A percentile compares a stretch with the other conserved stretches of the same genome.
Conservation (phyloP, 768 basidiomycete species). For the Russula sp. region DNA sequence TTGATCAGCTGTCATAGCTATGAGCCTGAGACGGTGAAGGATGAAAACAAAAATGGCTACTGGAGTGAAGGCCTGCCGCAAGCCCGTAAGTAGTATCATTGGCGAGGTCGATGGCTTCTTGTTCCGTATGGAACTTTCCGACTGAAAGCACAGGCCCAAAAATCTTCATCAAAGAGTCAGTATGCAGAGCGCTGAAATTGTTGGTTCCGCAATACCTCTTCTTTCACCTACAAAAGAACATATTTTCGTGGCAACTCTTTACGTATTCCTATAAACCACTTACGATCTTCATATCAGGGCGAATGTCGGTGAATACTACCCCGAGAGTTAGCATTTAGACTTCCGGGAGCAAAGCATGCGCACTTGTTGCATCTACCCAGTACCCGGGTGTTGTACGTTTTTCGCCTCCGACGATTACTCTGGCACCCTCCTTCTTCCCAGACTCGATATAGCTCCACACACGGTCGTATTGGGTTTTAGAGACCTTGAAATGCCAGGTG, state of each 20-base stretch:
- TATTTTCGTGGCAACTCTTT: slow-evolving; percentile 1
- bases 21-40: slow-evolving; percentile 23
- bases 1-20: slow-evolving; percentile 56
- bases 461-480: slow-evolving; percentile 80
- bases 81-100: slow-evolving; percentile 91
- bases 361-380: slow-evolving; percentile 87
- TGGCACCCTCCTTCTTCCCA: slow-evolving; percentile 83
- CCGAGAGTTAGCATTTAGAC: slow-evolving; percentile 5
- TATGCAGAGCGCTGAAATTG: background rate
- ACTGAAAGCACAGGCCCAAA: slow-evolving; percentile 92
- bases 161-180: slow-evolving; percentile 49
- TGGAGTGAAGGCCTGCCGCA: slow-evolving; percentile 87
- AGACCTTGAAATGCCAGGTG: slow-evolving; percentile 49
- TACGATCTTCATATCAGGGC: slow-evolving; percentile 81
- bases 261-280: slow-evolving; percentile 33
- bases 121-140: slow-evolving; percentile 80
- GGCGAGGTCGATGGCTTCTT: slow-evolving; percentile 78
- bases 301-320: slow-evolving; percentile 79
- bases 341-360: slow-evolving; percentile 33
- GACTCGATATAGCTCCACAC: slow-evolving; percentile 86
- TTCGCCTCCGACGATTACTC: slow-evolving; percentile 71
- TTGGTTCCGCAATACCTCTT: slow-evolving; percentile 50
- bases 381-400: slow-evolving; percentile 76
- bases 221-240: slow-evolving; percentile 48
- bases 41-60: slow-evolving; percentile 42